Evolutionary conservation across 768 basidiomycete genomes (phyloP).

Genomic region (Mycena floridula): DNA sequence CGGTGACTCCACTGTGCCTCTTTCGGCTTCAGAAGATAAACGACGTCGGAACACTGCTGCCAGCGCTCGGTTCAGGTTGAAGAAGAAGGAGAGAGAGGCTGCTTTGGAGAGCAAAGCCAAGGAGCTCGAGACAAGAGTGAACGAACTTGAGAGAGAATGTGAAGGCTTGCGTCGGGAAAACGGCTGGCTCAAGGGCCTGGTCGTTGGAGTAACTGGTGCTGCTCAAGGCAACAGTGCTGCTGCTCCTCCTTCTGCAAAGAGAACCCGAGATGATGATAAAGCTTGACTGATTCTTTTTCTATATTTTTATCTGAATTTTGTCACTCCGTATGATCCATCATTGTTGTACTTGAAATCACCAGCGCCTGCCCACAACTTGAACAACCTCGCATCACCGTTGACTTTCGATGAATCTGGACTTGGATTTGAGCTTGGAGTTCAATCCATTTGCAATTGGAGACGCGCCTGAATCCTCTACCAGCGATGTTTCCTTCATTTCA

Average conservation of each 20-base stretch:
- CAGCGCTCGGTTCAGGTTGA: constrained; percentile 87
- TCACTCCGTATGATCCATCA: too few relatives aligned
- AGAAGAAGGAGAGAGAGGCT: constrained; percentile 94
- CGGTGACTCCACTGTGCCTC: constrained; percentile 18
- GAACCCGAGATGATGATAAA: constrained; percentile 1
- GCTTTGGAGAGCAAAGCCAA: constrained; percentile 82
- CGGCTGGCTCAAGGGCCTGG: constrained; percentile 86
- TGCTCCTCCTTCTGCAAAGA: not conserved
- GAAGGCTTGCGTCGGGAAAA: constrained; percentile 86
- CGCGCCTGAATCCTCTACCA: not conserved
- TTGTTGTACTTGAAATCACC: too few relatives aligned
- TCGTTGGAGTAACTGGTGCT: constrained; percentile 81
- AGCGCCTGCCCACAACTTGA: too few relatives aligned
- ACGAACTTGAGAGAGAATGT: constrained; percentile 85
- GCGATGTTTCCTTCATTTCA: not conserved
- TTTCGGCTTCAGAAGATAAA: constrained; percentile 77
- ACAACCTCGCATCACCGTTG: too few relatives aligned
- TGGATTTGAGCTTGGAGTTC: too few relatives aligned
- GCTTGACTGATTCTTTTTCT: constrained; percentile 1
- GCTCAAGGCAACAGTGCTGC: constrained; percentile 26
- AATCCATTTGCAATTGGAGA: constrained; percentile 3
- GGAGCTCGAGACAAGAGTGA: constrained; percentile 75
- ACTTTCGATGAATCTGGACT: too few relatives aligned
- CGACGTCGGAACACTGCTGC: constrained; percentile 92
- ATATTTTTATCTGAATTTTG: not conserved